Base-by-base conservation (phyloP, 495 filamentous ascomycete species). In the Daldinia vernicosa region DNA sequence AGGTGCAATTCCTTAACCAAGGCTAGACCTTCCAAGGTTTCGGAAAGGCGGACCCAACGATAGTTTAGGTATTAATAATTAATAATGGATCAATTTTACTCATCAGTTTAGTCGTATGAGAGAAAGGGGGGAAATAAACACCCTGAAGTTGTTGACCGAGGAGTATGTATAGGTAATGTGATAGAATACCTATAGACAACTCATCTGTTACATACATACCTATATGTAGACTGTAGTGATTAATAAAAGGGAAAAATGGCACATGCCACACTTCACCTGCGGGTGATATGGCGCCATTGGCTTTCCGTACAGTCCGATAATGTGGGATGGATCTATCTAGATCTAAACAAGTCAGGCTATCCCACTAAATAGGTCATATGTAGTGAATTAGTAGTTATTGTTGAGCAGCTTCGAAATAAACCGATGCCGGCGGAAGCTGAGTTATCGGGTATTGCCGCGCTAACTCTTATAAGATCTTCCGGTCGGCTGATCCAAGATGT, bases 251-350 rank as follows among this genome's bases (percentile, higher is more conserved):
- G 39, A 54, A 17, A 60, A 35, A 59, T 53, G 58, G 53, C 63
- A 71, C 59, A 66, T 66, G 68, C 7, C 37, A 60, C 17, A 60
- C 22, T 65, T 60, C 11, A 39, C n/a, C 30, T 57, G 40, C 39
- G 52, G 47, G 57, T 28, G 17, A 37, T 39, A 63, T 67, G 58
- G 63, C 59, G 63, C 69, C 58, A 71, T 63, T 67, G 59, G 19
- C 9, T 17, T 52, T 60, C 55, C 53, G 59, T 47, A 1, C 37
- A 45, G 40, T 65, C 70, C 47, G 65, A 54, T 24, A 32, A 47
- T 33, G n/a, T 54, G 69, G 69, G 64, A 63, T 47, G 54, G 55
- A 72, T 63, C 60, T 68, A 72, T 63, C 60, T 68, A 68, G 65
- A 72, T 60, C 60, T 61, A 24, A 19, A 35, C 27, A 5, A 7